These are phyloP conservation scores for Oryza glaberrima DNA, from an alignment of 176 grass and related monocot genomes.

Conservation along the genomic window DNA sequence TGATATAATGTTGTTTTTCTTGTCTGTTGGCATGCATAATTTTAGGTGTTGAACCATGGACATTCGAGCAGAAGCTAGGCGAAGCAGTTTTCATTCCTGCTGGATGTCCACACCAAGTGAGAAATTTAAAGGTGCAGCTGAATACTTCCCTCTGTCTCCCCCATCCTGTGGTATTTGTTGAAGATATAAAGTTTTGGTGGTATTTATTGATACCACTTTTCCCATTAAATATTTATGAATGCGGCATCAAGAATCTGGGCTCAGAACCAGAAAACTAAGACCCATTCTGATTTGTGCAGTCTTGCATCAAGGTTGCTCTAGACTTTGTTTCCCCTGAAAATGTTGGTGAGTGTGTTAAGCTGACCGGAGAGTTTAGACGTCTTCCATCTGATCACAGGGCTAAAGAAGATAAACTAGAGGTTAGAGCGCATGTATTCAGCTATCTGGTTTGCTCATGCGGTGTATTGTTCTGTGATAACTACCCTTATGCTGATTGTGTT, in stretches of 20 bases:
- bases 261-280: conserved; percentile 20
- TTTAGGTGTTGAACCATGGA: conserved; percentile 91
- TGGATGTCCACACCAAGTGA: conserved; percentile 91
- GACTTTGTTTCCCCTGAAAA: conserved; percentile 94
- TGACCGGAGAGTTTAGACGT: conserved; percentile 70
- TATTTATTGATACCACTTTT: neutral
- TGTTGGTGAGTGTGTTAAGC: conserved; percentile 59
- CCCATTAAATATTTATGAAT: neutral
- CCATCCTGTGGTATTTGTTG: neutral
- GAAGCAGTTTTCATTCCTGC: conserved; percentile 88
- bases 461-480: neutral
- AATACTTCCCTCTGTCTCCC: neutral
- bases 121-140: conserved; percentile 74
- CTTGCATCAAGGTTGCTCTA: conserved; percentile 87
- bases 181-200: neutral
- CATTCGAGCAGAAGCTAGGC: conserved; percentile 86
- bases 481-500: neutral
- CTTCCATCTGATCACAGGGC: conserved; percentile 73
- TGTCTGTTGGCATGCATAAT: neutral
- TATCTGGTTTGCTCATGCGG: neutral
- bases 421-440: conserved; percentile 5
- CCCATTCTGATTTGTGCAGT: conserved; percentile 48
- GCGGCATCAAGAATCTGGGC: neutral
- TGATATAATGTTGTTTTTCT: neutral
- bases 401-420: conserved; percentile 91